Conservation (phyloP, 2,329 filamentous ascomycete species). For the Stagonosporopsis tanaceti region DNA sequence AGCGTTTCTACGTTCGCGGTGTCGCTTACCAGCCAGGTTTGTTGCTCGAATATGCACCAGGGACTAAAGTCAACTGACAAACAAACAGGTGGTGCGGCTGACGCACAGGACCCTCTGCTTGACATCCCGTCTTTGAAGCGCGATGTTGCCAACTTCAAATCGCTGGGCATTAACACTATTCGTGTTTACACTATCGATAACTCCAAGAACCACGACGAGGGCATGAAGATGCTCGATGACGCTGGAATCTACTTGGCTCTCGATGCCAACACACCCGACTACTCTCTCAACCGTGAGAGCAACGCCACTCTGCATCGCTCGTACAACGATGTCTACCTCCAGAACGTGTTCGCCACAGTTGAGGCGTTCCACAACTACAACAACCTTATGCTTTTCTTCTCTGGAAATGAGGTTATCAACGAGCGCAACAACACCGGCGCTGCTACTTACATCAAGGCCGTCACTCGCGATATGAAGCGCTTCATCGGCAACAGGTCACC, state of each 20-base stretch:
- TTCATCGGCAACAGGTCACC: slow-evolving; percentile 75
- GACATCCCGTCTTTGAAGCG: slow-evolving; percentile 74
- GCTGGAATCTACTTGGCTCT: slow-evolving; percentile 92
- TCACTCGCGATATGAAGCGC: slow-evolving; percentile 81
- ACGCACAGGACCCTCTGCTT: slow-evolving; percentile 74
- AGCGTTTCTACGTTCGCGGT: slow-evolving; percentile 68
- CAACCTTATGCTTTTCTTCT: slow-evolving; percentile 87
- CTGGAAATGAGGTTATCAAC: slow-evolving; percentile 81
- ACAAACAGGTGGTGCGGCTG: slow-evolving; percentile 51
- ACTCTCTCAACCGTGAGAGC: slow-evolving; percentile 81
- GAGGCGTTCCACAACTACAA: slow-evolving; percentile 82
- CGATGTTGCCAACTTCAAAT: slow-evolving; percentile 81
- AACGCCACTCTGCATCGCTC: slow-evolving; percentile 65
- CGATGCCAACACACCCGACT: slow-evolving; percentile 87
- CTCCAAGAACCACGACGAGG: slow-evolving; percentile 79
- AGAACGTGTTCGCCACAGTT: slow-evolving; percentile 79
- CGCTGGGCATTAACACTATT: slow-evolving; percentile 87
- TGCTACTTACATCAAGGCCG: slow-evolving; percentile 76
- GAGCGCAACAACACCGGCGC: slow-evolving; percentile 67
- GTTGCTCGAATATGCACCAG: slow-evolving; percentile 48
- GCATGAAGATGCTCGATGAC: slow-evolving; percentile 81
- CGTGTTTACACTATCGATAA: slow-evolving; percentile 95
- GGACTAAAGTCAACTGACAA: slow-evolving; percentile 32
- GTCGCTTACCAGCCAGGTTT: slow-evolving; percentile 72
- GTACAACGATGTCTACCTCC: slow-evolving; percentile 88